Evolutionary conservation across 2,329 filamentous ascomycete species (phyloP), one percentile per base, ranked within the genome.

Genomic region (Colletotrichum spinosum): DNA sequence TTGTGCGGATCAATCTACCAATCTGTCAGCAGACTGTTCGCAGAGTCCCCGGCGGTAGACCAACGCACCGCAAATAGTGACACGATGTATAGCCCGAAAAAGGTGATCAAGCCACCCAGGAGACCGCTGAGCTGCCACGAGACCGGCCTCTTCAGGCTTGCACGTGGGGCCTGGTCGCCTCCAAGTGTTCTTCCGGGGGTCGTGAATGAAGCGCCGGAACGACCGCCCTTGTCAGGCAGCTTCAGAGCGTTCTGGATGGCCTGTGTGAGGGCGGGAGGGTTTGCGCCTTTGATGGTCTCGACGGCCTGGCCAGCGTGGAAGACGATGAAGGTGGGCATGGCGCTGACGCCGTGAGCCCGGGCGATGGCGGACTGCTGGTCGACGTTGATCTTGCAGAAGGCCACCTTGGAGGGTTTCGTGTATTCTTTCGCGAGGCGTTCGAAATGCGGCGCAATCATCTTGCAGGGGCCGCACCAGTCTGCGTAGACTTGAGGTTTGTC

Each of bases 291-390:
- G 74, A 97, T 89, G 38, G 91, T 94, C 70, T 92, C 86, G 74
- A 92, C 85, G 72, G 90, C 88, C 69, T 86, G 83, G 72, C 90
- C 90, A 75, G 88, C 88, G 80, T 92, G 91, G 84, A 93, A 94
- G 78, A 98, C 89, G 76, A 97, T 87, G 80, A 99, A 98, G 56
- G 96, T 98, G 6, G 96, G 96, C 89, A 97, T 94, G 69, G 93
- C 93, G 72, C 89, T 88, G 75, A 98, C 90, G 72, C 88, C 86
- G 81, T 97, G 93, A 70, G 89, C 84, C 73, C 89, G 85, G 11
- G 94, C 88, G 69, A 98, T 90, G 63, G 91, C 88, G 70, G 89
- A 85, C 78, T 97, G 93, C 71, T 85, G 84, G 75, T 97, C 94
- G 74, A 94, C 93, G 82, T 98, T 91, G 82, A 98, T 88, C 81